Conservation (phyloP, 768 basidiomycete genomes). For the Auriscalpium microsporum region DNA sequence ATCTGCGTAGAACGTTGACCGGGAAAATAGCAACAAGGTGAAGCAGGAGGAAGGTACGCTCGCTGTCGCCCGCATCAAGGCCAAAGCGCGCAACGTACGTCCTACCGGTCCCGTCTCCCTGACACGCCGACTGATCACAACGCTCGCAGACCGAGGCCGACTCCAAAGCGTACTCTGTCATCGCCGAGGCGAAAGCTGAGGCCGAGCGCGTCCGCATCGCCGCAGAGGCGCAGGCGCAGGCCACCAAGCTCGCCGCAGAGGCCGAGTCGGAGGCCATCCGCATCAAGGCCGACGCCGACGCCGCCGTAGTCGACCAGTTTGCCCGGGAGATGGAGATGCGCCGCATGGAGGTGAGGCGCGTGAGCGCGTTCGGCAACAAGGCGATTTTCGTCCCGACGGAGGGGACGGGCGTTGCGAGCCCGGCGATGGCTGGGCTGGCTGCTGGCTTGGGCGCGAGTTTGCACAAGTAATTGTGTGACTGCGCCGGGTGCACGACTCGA, state of each 20-base stretch:
- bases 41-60: slow-evolving; percentile 79
- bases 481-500: too few species aligned
- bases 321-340: slow-evolving; percentile 72
- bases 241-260: slow-evolving; percentile 63
- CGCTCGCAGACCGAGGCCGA: slow-evolving; percentile 53
- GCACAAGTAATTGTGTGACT: too few species aligned
- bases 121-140: background rate
- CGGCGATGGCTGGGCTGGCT: slow-evolving; percentile 65
- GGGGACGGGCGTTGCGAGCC: slow-evolving; percentile 41
- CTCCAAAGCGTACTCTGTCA: slow-evolving; percentile 63
- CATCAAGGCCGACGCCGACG: slow-evolving; percentile 57
- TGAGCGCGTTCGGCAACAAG: slow-evolving; percentile 59
- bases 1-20: slow-evolving; percentile 58
- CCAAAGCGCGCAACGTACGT: slow-evolving; percentile 46
- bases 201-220: slow-evolving; percentile 60
- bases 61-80: slow-evolving; percentile 69
- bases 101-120: background rate
- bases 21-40: slow-evolving; percentile 82
- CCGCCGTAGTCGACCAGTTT: slow-evolving; percentile 50
- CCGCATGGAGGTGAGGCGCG: slow-evolving; percentile 52
- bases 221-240: slow-evolving; percentile 71
- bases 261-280: slow-evolving; percentile 66
- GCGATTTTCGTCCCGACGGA: slow-evolving; percentile 67
- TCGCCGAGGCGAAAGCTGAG: slow-evolving; percentile 67
- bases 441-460: slow-evolving; percentile 44